Base-by-base conservation (phyloP, 352 stramenopile genomes). In the Phytophthora tentaculata region DNA sequence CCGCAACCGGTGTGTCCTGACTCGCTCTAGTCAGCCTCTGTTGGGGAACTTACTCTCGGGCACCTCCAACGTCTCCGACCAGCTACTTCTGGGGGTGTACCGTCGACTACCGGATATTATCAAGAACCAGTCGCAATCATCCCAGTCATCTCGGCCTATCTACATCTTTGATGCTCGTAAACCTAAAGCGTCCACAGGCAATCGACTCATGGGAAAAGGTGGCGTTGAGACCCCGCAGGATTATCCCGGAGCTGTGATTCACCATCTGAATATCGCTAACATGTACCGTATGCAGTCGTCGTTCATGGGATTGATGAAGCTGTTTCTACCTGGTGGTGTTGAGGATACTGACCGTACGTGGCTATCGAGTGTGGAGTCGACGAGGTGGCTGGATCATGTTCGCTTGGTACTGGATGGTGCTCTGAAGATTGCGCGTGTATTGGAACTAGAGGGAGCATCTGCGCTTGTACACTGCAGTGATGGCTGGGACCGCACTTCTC, bases 221-320 rank as follows among this genome's bases (percentile, higher is more conserved):
- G 91, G 85, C 22, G 94, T 98, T 3, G 94, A 97, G 61, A 90
- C 86, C 0, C 74, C 86, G 8, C 86, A 93, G 61, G 85, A 96
- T 60, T 96, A 96, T 41, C 74, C 76, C 10, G 88, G 87, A 5
- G 88, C 89, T 1, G 80, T 90, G 26, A 65, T 98, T 16, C 76
- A 89, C 23, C 94, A 96, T 56, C 73, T 97, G 44, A 86, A 97
- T 54, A 97, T 98, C 55, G 81, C 87, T 16, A 98, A 98, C 75
- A 98, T 98, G 82, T 97, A 98, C 64, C 91, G 86, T 2, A 96
- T 98, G 84, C 86, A 94, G 65, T 91, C 85, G 50, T 89, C 87
- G 19, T 89, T 87, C 47, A 74, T 83, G 61, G 76, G 79, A 8
- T 51, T 96, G 9, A 71, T 93, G 55, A 94, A 94, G 67, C 68